These are phyloP conservation scores for Cercospora sp. DNA, from an alignment of 2,329 filamentous ascomycete species.

Conservation along the genomic window DNA sequence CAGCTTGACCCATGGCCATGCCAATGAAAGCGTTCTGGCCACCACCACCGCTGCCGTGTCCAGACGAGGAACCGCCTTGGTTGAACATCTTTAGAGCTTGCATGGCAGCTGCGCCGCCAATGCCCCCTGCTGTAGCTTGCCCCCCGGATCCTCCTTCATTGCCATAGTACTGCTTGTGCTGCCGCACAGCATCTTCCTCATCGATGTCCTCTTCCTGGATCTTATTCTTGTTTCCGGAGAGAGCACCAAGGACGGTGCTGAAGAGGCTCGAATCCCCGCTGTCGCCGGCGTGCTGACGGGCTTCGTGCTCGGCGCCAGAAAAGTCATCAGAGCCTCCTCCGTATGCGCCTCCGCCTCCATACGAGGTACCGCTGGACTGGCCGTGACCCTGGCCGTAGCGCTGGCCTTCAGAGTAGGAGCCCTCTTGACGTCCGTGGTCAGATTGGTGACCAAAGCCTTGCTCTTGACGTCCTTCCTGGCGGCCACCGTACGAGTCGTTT, in stretches of 20 bases:
- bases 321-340: slow-evolving; percentile 52
- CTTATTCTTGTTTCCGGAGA: slow-evolving; percentile 55
- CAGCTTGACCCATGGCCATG: slow-evolving; percentile 59
- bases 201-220: slow-evolving; percentile 57
- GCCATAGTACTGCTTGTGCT: slow-evolving; percentile 75
- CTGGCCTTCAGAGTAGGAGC: slow-evolving; percentile 33
- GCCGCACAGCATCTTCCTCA: slow-evolving; percentile 66
- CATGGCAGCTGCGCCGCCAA: slow-evolving; percentile 74
- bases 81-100: slow-evolving; percentile 77
- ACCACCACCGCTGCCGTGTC: slow-evolving; percentile 37
- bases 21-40: slow-evolving; percentile 79
- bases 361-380: slow-evolving; percentile 45
- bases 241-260: slow-evolving; percentile 55
- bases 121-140: slow-evolving; percentile 47
- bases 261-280: slow-evolving; percentile 56
- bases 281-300: slow-evolving; percentile 54
- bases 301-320: slow-evolving; percentile 56
- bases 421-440: slow-evolving; percentile 33
- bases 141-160: slow-evolving; percentile 50
- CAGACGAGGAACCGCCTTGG: slow-evolving; percentile 32
- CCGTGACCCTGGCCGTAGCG: slow-evolving; percentile 37
- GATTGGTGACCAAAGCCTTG: slow-evolving; percentile 34
- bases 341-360: slow-evolving; percentile 41
- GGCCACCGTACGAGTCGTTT: slow-evolving; percentile 24
- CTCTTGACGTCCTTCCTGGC: slow-evolving; percentile 23